phyloP scores from a whole-genome alignment of 768 basidiomycete species.

The Daedaleopsis sinensis region DNA sequence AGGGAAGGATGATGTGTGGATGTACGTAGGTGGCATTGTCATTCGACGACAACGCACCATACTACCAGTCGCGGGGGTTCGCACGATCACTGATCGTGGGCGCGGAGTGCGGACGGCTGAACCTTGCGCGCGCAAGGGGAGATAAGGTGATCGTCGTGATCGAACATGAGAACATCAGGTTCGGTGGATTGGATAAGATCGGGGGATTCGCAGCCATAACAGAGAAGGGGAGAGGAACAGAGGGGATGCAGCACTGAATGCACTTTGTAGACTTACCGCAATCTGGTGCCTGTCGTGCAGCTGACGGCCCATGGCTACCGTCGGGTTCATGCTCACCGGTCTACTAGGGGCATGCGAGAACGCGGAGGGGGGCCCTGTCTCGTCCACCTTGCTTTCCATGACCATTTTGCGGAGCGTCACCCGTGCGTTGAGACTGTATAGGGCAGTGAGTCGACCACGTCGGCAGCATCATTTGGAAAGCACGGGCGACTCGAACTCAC shows the following conservation, averaged over 20 bases:
- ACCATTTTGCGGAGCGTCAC: slow-evolving; percentile 8
- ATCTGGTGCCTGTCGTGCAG: not conserved
- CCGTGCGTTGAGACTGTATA: slow-evolving; percentile 9
- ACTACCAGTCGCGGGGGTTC: no score
- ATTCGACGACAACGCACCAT: not conserved
- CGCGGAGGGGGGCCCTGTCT: not conserved
- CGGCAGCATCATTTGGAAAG: no score
- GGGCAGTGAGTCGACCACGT: not conserved
- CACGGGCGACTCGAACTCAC: not conserved
- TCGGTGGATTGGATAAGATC: not conserved
- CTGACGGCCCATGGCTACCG: not conserved
- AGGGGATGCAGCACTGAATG: not conserved
- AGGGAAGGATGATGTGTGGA: not conserved
- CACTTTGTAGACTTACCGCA: not conserved
- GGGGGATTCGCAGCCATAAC: not conserved
- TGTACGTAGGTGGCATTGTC: not conserved
- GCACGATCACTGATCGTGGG: no score
- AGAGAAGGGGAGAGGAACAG: not conserved
- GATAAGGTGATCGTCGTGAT: no score
- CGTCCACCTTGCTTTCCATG: not conserved
- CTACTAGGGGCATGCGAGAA: not conserved
- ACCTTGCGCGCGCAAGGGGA: no score
- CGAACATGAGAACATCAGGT: no score
- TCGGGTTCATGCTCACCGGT: not conserved
- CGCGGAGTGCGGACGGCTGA: no score